Conservation (phyloP, 2,329 filamentous ascomycete genomes). For the Penicillium sp. region DNA sequence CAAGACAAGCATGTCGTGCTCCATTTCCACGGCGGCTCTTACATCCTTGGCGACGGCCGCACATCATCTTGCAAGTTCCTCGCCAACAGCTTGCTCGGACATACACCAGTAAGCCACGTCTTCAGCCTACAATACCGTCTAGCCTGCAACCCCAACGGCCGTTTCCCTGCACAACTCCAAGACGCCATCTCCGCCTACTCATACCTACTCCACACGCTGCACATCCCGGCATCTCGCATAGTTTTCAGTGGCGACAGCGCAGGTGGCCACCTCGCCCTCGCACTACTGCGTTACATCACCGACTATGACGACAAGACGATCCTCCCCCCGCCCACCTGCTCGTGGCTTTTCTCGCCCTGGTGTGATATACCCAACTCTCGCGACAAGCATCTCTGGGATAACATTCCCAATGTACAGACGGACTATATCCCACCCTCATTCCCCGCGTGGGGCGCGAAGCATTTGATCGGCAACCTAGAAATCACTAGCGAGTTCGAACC, state of each 20-base stretch:
- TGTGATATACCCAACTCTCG: conserved; percentile 8
- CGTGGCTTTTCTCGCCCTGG: conserved; percentile 23
- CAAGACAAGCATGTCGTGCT: conserved; percentile 14
- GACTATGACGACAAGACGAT: conserved; percentile 5
- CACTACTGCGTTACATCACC: conserved; percentile 22
- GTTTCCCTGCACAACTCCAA: conserved; percentile 25
- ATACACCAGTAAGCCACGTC: conserved; percentile 8
- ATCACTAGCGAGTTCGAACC: conserved; percentile 1
- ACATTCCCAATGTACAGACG: conserved; percentile 1
- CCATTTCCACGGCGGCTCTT: conserved; percentile 17
- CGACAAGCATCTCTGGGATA: conserved; percentile 6
- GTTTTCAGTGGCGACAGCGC: conserved; percentile 25
- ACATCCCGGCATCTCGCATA: conserved; percentile 23
- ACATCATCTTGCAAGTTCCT: conserved; percentile 11
- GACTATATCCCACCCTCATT: conserved; percentile 9
- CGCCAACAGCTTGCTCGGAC: conserved; percentile 8
- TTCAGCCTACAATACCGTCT: conserved; percentile 20
- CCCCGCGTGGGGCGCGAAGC: conserved; percentile 7
- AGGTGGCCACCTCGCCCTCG: conserved; percentile 21
- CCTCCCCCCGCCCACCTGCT: conserved; percentile 11
- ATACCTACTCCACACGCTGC: conserved; percentile 20
- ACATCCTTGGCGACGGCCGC: conserved; percentile 14
- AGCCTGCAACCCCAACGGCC: conserved; percentile 13
- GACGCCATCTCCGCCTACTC: conserved; percentile 26
- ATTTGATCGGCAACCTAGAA: conserved; percentile 1